These are phyloP conservation scores for Physcomitrium patens DNA, from an alignment of 225 moss, liverwort and hornwort genomes.

Conservation along the genomic window DNA sequence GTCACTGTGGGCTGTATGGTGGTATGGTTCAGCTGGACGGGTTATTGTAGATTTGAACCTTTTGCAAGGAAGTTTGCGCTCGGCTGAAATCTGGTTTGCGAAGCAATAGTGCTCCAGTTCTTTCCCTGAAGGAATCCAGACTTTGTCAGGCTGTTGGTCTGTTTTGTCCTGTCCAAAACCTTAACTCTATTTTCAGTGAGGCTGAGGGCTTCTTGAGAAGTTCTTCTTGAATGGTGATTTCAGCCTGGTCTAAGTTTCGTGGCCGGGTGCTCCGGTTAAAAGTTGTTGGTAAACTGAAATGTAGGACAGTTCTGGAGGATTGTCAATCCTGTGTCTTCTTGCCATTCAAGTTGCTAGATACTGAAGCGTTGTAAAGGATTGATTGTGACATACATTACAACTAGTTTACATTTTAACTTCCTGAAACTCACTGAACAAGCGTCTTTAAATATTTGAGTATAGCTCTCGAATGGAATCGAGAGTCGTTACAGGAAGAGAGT, in stretches of 20 bases:
- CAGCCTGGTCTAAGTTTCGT: constrained; percentile 55
- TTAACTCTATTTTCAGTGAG: constrained; percentile 35
- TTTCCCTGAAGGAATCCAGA: constrained; percentile 22
- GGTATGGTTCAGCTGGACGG: constrained; percentile 36
- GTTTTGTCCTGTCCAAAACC: constrained; percentile 14
- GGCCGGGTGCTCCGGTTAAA: constrained; percentile 53
- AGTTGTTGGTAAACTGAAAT: constrained; percentile 54
- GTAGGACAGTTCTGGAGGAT: constrained; percentile 43
- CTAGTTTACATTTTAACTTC: constrained; percentile 10
- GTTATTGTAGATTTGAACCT: constrained; percentile 34
- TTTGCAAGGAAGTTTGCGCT: constrained; percentile 22
- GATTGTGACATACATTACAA: constrained; percentile 20
- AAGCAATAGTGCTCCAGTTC: constrained; percentile 22
- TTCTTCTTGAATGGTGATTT: constrained; percentile 66
- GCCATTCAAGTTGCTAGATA: constrained; percentile 54
- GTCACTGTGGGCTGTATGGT: constrained; percentile 19
- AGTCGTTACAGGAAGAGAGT: constrained; percentile 25
- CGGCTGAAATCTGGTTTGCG: constrained; percentile 34
- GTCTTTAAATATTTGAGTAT: constrained; percentile 6
- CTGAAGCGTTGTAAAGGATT: constrained; percentile 56
- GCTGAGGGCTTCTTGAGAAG: constrained; percentile 32
- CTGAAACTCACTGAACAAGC: constrained; percentile 12
- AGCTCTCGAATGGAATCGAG: constrained; percentile 14
- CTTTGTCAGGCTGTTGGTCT: constrained; percentile 21
- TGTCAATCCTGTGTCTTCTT: constrained; percentile 58